Evolutionary conservation across 2,329 filamentous ascomycete genomes (phyloP).

Genomic region (Neurospora sp.): DNA sequence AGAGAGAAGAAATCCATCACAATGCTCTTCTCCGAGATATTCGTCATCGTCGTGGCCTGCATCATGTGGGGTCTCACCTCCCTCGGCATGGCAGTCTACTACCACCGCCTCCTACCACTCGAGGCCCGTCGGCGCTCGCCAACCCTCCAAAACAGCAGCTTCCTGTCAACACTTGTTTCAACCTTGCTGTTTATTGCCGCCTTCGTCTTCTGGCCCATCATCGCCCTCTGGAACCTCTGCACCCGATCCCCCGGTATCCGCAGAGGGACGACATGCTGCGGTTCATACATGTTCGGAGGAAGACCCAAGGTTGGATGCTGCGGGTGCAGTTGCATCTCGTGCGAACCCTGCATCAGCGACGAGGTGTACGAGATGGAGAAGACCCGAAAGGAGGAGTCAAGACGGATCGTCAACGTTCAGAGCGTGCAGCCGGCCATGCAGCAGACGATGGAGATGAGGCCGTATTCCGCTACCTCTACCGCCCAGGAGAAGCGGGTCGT

Average conservation of each 20-base stretch:
- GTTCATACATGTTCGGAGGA: not conserved
- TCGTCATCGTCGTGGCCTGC: not conserved
- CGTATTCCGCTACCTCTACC: not conserved
- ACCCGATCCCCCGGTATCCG: not conserved
- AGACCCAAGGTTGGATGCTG: not conserved
- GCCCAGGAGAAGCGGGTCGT: not conserved
- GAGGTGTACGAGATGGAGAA: slow-evolving; percentile 1
- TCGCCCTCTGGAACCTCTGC: not conserved
- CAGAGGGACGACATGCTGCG: not conserved
- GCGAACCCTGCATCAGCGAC: slow-evolving; percentile 1
- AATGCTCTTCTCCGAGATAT: not conserved
- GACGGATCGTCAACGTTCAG: not conserved
- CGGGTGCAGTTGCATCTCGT: not conserved
- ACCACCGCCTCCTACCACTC: not conserved
- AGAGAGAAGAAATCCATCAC: not conserved
- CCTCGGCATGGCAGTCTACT: slow-evolving; percentile 1
- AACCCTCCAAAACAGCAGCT: not conserved
- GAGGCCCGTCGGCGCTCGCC: slow-evolving; percentile 1
- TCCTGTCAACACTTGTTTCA: not conserved
- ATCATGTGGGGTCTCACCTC: not conserved
- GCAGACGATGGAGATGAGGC: not conserved
- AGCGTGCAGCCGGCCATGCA: not conserved
- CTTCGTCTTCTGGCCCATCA: not conserved
- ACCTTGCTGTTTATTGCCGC: not conserved
- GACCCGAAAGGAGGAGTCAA: not conserved